Conservation (phyloP, 2,329 filamentous ascomycete species). For the Graphilbum fragrans region DNA sequence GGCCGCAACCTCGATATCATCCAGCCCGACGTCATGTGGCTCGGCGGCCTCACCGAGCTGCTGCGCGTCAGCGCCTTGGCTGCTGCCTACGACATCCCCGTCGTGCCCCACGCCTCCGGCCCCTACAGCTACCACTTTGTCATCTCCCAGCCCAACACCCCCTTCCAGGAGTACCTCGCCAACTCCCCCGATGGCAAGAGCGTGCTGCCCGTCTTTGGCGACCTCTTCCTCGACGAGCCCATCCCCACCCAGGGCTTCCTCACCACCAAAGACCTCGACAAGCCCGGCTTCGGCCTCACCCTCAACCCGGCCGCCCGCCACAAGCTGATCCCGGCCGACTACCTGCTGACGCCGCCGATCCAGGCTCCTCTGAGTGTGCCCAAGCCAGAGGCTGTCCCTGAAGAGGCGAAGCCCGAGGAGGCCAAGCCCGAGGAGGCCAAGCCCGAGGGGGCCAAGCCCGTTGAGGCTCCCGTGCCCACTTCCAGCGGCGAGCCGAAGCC, state of each 20-base stretch:
- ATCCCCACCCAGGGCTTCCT: slow-evolving; percentile 76
- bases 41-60: slow-evolving; percentile 83
- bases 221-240: slow-evolving; percentile 82
- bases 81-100: slow-evolving; percentile 84
- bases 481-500: too few relatives aligned
- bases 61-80: slow-evolving; percentile 83
- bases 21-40: slow-evolving; percentile 96
- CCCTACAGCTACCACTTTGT: slow-evolving; percentile 96
- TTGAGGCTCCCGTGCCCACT: background rate
- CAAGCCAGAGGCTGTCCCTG: slow-evolving; percentile 10
- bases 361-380: slow-evolving; percentile 27
- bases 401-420: slow-evolving; percentile 12
- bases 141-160: slow-evolving; percentile 81
- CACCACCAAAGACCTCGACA: slow-evolving; percentile 68
- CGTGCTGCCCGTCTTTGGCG: slow-evolving; percentile 83
- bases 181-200: slow-evolving; percentile 86
- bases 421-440: background rate
- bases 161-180: slow-evolving; percentile 92
- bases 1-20: slow-evolving; percentile 87
- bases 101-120: slow-evolving; percentile 88
- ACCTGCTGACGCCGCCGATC: slow-evolving; percentile 58
- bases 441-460: too few relatives aligned
- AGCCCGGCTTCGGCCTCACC: slow-evolving; percentile 82
- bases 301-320: slow-evolving; percentile 61
- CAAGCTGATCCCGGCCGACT: slow-evolving; percentile 64